Evolutionary conservation across 129 eudicot genomes (phyloP), one percentile per base, ranked within the genome.

Genomic region (Pseudognaphalium luteoalbum): DNA sequence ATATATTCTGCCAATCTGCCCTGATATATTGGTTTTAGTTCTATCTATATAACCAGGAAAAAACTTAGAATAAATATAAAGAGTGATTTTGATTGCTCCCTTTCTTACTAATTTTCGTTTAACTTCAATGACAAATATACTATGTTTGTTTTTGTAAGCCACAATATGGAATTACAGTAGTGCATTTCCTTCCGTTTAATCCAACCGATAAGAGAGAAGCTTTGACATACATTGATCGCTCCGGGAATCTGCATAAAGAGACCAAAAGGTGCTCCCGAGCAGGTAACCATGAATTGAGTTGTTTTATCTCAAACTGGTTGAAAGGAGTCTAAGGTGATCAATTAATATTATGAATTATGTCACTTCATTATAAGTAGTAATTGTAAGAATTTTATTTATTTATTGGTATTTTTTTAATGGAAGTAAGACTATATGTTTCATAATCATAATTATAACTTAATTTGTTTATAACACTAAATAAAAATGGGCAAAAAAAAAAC

Each of bases 221-320:
- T 44, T 71, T 85, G 19, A 85, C 89, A 9, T 85, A 85, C 62
- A 73, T 85, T 56, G 89, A 82, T 47, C 74, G 82, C 30, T 65
- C 83, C 21, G 86, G 82, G 17, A 82, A 85, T 66, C 78, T 78
- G 86, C 89, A 85, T 57, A 74, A 86, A 71, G 89, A 81, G 54
- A 85, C 84, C n/a, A 81, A 85, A 82, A 85, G 89, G 89, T 75
- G 86, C 89, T 64, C 89, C 86, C n/a, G 89, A 85, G 70, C 86
- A 85, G 88, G 88, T 85, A 78, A 80, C 30, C 66, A 42, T 66
- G 74, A 52, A 50, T 39, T 47, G 56, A n/a, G 16, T 11, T 0
- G n/a, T 47, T 47, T 47, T 47, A n/a, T n/a, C n/a, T n/a, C n/a
- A n/a, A n/a, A n/a, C n/a, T n/a, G n/a, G n/a, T n/a, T n/a, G n/a